phyloP scores from a whole-genome alignment of 495 filamentous ascomycete genomes.

The Copromyces sp. region DNA sequence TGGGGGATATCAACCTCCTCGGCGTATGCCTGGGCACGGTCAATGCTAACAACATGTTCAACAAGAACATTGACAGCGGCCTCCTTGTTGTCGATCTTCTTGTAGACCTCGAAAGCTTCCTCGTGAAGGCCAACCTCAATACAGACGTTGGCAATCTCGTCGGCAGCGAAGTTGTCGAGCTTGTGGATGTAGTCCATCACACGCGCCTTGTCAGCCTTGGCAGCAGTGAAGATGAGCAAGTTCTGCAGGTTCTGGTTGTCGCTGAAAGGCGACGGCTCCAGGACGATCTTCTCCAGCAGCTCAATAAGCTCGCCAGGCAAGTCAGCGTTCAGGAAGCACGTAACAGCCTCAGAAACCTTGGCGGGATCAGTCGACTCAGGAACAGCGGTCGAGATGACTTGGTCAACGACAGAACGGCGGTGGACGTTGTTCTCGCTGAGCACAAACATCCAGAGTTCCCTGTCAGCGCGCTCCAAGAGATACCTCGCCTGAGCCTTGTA shows the following conservation, averaged over 20 bases:
- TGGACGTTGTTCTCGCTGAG: slow-evolving; percentile 92
- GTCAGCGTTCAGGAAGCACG: slow-evolving; percentile 82
- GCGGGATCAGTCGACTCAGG: slow-evolving; percentile 90
- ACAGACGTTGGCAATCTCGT: slow-evolving; percentile 88
- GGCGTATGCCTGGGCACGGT: slow-evolving; percentile 91
- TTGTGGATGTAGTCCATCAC: slow-evolving; percentile 96
- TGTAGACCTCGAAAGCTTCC: slow-evolving; percentile 97
- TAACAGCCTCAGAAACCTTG: slow-evolving; percentile 90
- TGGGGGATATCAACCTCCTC: slow-evolving; percentile 91
- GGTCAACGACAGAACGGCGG: slow-evolving; percentile 85
- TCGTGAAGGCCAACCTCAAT: slow-evolving; percentile 91
- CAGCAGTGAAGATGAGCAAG: slow-evolving; percentile 90
- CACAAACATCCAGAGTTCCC: slow-evolving; percentile 90
- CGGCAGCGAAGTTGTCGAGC: slow-evolving; percentile 77
- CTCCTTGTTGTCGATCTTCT: slow-evolving; percentile 86
- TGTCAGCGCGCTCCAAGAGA: slow-evolving; percentile 79
- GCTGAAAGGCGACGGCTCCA: slow-evolving; percentile 94
- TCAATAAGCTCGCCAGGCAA: slow-evolving; percentile 93
- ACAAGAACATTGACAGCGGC: slow-evolving; percentile 87
- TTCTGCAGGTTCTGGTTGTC: slow-evolving; percentile 97
- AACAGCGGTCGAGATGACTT: slow-evolving; percentile 93
- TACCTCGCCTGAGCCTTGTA: slow-evolving; percentile 95
- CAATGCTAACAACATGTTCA: slow-evolving; percentile 96
- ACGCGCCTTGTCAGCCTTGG: slow-evolving; percentile 89
- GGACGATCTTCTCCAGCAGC: slow-evolving; percentile 96